Percentiles rank a stretch among this genome's conserved stretches.
These are phyloP conservation scores for Coemansia sp. DNA, from an alignment of 192 early-diverging fungal species.

Conservation along the genomic window DNA sequence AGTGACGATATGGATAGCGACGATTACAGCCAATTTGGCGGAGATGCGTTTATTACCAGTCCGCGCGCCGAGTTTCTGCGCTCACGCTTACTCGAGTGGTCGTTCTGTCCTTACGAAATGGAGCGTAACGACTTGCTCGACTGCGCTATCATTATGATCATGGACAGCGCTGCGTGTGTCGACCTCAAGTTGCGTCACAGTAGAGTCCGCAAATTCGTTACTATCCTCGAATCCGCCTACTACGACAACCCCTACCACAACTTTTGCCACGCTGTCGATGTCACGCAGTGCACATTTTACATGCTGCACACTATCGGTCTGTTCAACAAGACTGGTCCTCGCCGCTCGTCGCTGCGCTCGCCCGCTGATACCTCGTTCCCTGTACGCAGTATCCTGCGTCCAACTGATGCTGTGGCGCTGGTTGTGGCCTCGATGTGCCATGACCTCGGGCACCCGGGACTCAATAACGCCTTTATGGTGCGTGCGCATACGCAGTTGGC, in stretches of 20 bases:
- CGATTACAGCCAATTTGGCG: conserved; percentile 5
- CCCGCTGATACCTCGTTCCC: conserved; percentile 44
- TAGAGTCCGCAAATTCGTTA: conserved; percentile 53
- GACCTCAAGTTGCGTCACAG: conserved; percentile 61
- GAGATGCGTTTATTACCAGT: conserved; percentile 32
- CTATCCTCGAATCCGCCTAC: conserved; percentile 52
- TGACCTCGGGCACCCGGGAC: conserved; percentile 89
- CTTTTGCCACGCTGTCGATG: conserved; percentile 93
- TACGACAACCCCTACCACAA: conserved; percentile 92
- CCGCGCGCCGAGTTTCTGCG: conserved; percentile 56
- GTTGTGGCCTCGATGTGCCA: conserved; percentile 78
- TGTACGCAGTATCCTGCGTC: conserved; percentile 49
- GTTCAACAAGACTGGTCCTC: conserved; percentile 37
- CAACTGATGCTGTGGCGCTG: conserved; percentile 70
- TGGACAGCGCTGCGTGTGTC: conserved; percentile 63
- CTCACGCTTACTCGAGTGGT: conserved; percentile 63
- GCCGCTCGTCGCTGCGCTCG: conserved; percentile 52
- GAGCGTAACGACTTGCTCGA: conserved; percentile 66
- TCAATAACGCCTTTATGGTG: conserved; percentile 93
- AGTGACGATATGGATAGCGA: conserved; percentile 24
- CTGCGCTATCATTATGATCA: conserved; percentile 68
- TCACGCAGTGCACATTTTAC: conserved; percentile 86
- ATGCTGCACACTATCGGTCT: conserved; percentile 70
- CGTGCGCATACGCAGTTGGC: conserved; percentile 80
- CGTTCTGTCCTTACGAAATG: conserved; percentile 71